These are phyloP conservation scores for Candida mesenterica DNA, from an alignment of 1,139 yeast species.

Conservation along the genomic window DNA sequence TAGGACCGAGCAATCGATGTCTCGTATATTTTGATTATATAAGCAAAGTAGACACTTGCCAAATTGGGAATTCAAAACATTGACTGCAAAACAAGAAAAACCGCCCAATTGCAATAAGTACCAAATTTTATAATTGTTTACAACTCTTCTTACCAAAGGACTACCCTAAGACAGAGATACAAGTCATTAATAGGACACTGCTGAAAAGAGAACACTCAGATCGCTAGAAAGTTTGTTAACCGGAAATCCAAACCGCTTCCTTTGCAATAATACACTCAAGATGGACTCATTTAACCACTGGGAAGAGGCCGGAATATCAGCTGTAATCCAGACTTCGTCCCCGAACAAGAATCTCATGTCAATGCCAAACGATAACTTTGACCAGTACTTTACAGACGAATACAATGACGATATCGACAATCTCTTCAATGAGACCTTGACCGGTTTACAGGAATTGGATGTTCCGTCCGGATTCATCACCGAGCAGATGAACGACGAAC, in stretches of 20 bases:
- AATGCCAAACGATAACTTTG: constrained; percentile 43
- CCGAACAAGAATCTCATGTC: constrained; percentile 29
- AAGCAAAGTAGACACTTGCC: no score
- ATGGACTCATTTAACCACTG: constrained; percentile 31
- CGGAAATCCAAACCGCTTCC: no score
- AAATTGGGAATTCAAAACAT: no score
- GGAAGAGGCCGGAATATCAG: constrained; percentile 20
- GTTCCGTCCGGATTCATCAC: constrained; percentile 35
- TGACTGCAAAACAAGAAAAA: not conserved
- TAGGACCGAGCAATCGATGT: no score
- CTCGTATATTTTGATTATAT: no score
- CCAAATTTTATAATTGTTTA: constrained; percentile 1
- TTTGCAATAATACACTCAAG: no score
- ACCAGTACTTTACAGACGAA: constrained; percentile 33
- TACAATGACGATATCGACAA: constrained; percentile 38
- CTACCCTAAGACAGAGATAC: no score
- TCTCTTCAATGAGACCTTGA: constrained; percentile 42
- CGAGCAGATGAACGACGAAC: constrained; percentile 4
- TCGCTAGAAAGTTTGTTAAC: no score
- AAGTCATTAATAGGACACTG: no score
- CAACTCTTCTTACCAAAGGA: constrained; percentile 1
- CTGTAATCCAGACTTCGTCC: constrained; percentile 7
- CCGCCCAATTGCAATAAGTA: not conserved
- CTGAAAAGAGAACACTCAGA: no score
- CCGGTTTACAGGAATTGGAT: constrained; percentile 51